phyloP scores from a whole-genome alignment of 164 flowering plant species.

The Tinospora cordifolia region DNA sequence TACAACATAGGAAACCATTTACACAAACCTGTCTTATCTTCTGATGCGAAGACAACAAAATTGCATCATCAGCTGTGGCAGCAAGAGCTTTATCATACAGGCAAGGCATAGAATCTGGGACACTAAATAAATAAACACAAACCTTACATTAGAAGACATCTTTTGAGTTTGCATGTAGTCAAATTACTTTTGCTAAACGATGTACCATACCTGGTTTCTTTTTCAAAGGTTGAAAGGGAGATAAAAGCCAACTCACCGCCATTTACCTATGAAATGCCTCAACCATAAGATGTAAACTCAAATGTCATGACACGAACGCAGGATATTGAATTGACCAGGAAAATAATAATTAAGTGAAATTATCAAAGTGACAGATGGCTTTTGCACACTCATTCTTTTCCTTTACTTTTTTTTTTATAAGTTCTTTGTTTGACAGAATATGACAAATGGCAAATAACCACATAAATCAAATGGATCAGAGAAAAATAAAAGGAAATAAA shows the following conservation, averaged over 20 bases:
- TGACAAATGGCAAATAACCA: too few species aligned
- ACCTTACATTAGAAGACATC: constrained; percentile 3
- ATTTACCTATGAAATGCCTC: constrained; percentile 41
- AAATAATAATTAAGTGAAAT: neutral
- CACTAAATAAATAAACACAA: constrained; percentile 31
- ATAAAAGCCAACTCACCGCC: constrained; percentile 67
- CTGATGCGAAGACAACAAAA: constrained; percentile 32
- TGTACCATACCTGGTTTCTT: constrained; percentile 45
- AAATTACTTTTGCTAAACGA: constrained; percentile 3
- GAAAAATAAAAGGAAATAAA: too few species aligned
- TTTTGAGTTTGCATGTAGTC: neutral
- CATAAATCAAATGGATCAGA: too few species aligned
- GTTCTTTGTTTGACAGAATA: neutral
- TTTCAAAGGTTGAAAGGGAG: constrained; percentile 44
- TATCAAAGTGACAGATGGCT: neutral
- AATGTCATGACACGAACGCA: constrained; percentile 2
- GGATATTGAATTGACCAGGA: neutral
- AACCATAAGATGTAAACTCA: constrained; percentile 6
- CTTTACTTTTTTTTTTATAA: neutral
- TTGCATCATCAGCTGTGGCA: constrained; percentile 73
- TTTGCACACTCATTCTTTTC: neutral
- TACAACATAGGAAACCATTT: constrained; percentile 3
- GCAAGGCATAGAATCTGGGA: constrained; percentile 55
- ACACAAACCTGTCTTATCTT: constrained; percentile 59
- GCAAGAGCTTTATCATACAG: constrained; percentile 86